Evolutionary conservation across 441 rosid genomes (phyloP).

Genomic region (Pelargonium fulgidum): DNA sequence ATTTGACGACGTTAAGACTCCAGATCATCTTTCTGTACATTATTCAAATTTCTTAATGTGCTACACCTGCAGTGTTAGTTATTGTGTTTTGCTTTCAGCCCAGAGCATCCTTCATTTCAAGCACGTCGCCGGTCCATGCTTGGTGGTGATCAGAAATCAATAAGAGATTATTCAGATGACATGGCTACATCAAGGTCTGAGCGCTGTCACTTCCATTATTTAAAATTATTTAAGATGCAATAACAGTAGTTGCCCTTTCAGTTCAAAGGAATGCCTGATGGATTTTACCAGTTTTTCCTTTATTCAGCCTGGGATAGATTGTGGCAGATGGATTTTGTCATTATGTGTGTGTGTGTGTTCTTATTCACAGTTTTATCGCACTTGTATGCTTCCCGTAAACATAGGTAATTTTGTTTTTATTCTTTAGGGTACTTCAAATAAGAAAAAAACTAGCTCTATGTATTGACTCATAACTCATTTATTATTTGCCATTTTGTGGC

Average conservation of each 20-base stretch:
- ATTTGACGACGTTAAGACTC: no score
- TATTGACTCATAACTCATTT: no score
- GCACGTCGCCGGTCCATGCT: slow-evolving; percentile 85
- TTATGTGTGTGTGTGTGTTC: background rate
- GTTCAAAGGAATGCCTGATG: background rate
- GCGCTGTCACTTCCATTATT: slow-evolving; percentile 16
- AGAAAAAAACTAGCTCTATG: no score
- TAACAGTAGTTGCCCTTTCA: background rate
- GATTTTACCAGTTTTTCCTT: background rate
- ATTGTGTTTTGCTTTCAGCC: slow-evolving; percentile 44
- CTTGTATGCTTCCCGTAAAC: no score
- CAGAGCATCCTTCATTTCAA: slow-evolving; percentile 91
- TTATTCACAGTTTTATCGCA: no score
- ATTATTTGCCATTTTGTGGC: no score
- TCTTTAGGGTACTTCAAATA: no score
- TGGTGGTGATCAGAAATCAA: slow-evolving; percentile 70
- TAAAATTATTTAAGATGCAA: background rate
- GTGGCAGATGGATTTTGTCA: background rate
- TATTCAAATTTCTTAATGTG: no score
- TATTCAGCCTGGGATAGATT: background rate
- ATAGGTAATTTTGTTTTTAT: no score
- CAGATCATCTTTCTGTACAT: background rate
- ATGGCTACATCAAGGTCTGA: slow-evolving; percentile 74
- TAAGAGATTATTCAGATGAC: slow-evolving; percentile 59
- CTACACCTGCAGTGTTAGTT: no score